phyloP scores from a whole-genome alignment of 495 filamentous ascomycete genomes.

The Podospora tetraspora region DNA sequence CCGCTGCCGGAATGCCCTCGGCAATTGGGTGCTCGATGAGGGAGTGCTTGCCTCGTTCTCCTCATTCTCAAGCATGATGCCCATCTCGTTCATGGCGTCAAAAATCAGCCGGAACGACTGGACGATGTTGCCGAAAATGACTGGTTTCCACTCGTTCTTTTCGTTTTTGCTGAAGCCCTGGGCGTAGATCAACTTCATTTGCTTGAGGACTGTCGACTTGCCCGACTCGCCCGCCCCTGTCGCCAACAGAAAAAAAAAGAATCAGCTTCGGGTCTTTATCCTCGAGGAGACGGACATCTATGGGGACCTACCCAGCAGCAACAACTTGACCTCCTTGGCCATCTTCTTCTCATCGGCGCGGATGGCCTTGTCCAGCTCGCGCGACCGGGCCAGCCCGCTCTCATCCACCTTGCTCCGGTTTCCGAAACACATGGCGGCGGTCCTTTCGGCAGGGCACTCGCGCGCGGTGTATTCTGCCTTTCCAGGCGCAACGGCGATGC shows the following conservation, averaged over 20 bases:
- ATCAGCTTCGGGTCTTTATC: background rate
- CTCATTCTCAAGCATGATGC: conserved; percentile 66
- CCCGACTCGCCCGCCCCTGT: conserved; percentile 94
- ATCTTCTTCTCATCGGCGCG: conserved; percentile 77
- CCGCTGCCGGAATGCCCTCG: background rate
- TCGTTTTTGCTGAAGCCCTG: conserved; percentile 88
- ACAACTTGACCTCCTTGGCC: conserved; percentile 74
- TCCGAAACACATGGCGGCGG: conserved; percentile 59
- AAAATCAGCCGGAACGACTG: conserved; percentile 84
- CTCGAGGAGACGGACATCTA: background rate
- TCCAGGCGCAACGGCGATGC: conserved; percentile 4
- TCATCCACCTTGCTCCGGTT: conserved; percentile 46
- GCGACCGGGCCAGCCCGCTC: conserved; percentile 46
- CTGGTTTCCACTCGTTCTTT: conserved; percentile 84
- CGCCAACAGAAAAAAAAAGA: background rate
- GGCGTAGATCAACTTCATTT: conserved; percentile 98
- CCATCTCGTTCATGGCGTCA: conserved; percentile 87
- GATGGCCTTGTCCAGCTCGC: conserved; percentile 70
- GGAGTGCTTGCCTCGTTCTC: conserved; percentile 64
- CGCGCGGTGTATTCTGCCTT: background rate
- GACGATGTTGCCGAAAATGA: conserved; percentile 90
- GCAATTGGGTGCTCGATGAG: background rate
- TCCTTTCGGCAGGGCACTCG: background rate
- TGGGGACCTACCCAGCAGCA: conserved; percentile 62
- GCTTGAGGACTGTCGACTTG: conserved; percentile 97